Conservation (phyloP, 305 asterid species). For the Fraxinus sp. region DNA sequence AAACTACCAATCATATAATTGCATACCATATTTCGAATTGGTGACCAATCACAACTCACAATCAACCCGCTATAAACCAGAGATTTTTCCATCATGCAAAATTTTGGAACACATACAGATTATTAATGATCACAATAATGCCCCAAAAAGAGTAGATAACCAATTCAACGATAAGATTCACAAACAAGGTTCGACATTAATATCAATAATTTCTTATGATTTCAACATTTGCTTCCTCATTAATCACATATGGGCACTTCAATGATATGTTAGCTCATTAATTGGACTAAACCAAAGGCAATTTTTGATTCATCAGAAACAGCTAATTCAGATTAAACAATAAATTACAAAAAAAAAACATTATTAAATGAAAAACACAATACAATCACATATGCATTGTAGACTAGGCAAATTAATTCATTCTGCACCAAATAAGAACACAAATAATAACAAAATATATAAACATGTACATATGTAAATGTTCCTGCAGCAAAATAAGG, state of each 20-base stretch:
- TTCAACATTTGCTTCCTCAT: neutral
- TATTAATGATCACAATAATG: neutral
- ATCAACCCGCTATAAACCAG: neutral
- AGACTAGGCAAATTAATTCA: neutral
- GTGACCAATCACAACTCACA: conserved; percentile 1
- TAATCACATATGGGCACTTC: neutral
- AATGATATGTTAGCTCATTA: neutral
- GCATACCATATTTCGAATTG: conserved; percentile 1
- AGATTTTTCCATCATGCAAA: neutral
- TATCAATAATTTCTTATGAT: neutral
- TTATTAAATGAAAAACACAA: neutral
- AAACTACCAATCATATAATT: conserved; percentile 11
- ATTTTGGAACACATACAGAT: neutral
- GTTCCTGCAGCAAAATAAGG: conserved; percentile 5
- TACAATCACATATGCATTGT: neutral
- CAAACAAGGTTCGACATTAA: neutral
- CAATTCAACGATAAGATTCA: neutral
- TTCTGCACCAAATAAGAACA: neutral
- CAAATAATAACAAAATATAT: neutral
- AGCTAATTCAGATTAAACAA: neutral
- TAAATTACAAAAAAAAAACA: conserved; percentile 8
- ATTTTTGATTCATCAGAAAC: neutral
- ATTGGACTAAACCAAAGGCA: neutral
- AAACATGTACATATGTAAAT: neutral
- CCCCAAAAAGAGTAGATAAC: conserved; percentile 1